Conservation (phyloP, 345 rosid genomes). For the Hibiscus tridactylites region DNA sequence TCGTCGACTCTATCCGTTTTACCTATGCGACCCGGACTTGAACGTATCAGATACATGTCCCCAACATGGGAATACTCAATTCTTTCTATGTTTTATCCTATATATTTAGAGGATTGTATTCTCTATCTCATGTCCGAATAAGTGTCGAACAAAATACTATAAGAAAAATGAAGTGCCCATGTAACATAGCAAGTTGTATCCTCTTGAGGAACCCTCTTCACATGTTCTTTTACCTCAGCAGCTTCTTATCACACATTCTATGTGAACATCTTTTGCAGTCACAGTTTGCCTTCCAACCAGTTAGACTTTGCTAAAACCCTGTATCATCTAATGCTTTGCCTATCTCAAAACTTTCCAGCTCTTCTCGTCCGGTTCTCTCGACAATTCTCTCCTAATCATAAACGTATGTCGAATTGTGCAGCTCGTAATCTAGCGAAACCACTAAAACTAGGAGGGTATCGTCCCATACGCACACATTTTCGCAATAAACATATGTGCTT, state of each 20-base stretch:
- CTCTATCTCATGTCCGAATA: not conserved
- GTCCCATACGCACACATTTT: not conserved
- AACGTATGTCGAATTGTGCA: not conserved
- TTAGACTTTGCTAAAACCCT: not conserved
- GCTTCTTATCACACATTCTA: not conserved
- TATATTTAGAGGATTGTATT: not conserved
- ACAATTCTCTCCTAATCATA: not conserved
- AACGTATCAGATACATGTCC: too few species aligned
- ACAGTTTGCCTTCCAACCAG: too few species aligned
- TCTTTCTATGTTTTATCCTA: not conserved
- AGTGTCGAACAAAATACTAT: not conserved
- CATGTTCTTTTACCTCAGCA: not conserved
- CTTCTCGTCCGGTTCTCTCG: not conserved
- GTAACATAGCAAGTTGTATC: too few species aligned
- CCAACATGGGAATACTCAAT: not conserved
- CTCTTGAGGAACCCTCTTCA: not conserved
- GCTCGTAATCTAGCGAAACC: not conserved
- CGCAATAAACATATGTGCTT: not conserved
- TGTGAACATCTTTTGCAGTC: not conserved
- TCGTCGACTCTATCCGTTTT: not conserved
- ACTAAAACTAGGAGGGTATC: not conserved
- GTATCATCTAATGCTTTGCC: not conserved
- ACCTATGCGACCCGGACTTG: not conserved
- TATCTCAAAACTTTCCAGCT: not conserved
- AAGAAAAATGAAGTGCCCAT: not conserved